Conservation (phyloP, 225 moss, liverwort and hornwort species). For the Sphagnum tenellum region DNA sequence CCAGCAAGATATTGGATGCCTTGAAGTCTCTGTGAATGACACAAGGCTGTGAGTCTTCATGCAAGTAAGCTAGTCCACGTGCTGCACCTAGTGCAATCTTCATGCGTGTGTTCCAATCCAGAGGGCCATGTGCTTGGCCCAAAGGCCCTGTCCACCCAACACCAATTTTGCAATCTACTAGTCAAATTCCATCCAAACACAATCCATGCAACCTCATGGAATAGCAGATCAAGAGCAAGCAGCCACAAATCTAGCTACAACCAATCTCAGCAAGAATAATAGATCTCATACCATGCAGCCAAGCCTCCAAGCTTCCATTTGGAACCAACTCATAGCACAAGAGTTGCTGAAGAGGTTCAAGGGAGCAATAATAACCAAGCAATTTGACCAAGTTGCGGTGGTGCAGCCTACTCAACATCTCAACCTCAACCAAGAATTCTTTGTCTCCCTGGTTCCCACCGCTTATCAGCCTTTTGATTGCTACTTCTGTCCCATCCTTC, state of each 20-base stretch:
- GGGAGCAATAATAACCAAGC: conserved; percentile 73
- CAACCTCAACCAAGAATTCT: conserved; percentile 91
- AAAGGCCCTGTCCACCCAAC: conserved; percentile 57
- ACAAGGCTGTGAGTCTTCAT: conserved; percentile 94
- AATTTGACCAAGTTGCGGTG: conserved; percentile 93
- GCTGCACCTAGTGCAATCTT: conserved; percentile 91
- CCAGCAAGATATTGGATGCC: conserved; percentile 81
- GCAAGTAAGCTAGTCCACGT: conserved; percentile 83
- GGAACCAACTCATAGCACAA: conserved; percentile 88
- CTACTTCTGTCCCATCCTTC: conserved; percentile 85
- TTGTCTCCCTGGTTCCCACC: conserved; percentile 87
- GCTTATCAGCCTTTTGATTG: conserved; percentile 83
- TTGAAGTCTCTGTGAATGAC: conserved; percentile 92
- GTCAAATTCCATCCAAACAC: not conserved
- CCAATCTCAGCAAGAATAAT: no score
- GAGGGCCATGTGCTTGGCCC: conserved; percentile 48
- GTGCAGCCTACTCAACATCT: conserved; percentile 91
- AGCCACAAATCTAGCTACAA: no score
- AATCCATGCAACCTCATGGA: no score
- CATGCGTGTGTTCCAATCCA: conserved; percentile 91
- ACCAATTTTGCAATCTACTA: conserved; percentile 3
- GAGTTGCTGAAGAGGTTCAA: conserved; percentile 73
- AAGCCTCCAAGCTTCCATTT: conserved; percentile 86
- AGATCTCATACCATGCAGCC: conserved; percentile 70
- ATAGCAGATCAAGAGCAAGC: no score